A percentile compares a stretch with the other conserved stretches of the same genome.
These are phyloP conservation scores for Naganishia friedmannii DNA, from an alignment of 768 basidiomycete species.

Conservation along the genomic window DNA sequence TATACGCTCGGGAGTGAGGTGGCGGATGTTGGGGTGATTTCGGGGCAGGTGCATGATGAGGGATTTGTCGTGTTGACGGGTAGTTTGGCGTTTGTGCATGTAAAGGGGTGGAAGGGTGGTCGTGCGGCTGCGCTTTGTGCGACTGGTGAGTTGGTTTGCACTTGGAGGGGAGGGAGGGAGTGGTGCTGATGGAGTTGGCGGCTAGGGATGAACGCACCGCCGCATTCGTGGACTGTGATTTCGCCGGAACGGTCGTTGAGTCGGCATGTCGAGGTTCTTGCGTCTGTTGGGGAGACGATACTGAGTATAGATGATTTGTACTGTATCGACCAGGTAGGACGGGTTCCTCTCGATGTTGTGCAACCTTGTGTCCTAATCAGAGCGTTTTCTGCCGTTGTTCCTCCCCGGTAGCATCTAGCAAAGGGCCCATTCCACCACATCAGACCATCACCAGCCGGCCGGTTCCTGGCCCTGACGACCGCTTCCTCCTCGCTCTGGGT, in stretches of 20 bases:
- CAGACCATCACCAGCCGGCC: constrained; percentile 88
- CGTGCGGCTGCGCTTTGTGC: constrained; percentile 70
- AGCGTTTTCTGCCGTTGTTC: background rate
- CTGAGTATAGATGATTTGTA: constrained; percentile 85
- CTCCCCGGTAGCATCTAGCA: constrained; percentile 61
- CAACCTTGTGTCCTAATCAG: background rate
- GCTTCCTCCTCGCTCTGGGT: constrained; percentile 73
- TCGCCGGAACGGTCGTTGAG: constrained; percentile 85
- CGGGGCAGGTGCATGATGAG: constrained; percentile 78
- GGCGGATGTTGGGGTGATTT: constrained; percentile 71
- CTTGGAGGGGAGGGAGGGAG: background rate
- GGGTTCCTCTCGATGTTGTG: background rate
- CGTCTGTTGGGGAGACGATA: constrained; percentile 77
- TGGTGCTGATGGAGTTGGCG: no score
- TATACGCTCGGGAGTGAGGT: constrained; percentile 79
- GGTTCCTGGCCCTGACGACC: constrained; percentile 80
- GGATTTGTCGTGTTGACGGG: constrained; percentile 83
- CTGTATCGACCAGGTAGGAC: constrained; percentile 65
- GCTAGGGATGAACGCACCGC: constrained; percentile 72
- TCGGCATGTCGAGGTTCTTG: constrained; percentile 81
- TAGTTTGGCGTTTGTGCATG: constrained; percentile 71
- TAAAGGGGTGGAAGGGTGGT: constrained; percentile 81
- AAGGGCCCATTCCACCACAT: constrained; percentile 86
- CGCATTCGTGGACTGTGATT: constrained; percentile 80
- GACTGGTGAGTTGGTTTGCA: constrained; percentile 60